phyloP scores from a whole-genome alignment of 495 filamentous ascomycete species.

The Bacidia rubella region DNA sequence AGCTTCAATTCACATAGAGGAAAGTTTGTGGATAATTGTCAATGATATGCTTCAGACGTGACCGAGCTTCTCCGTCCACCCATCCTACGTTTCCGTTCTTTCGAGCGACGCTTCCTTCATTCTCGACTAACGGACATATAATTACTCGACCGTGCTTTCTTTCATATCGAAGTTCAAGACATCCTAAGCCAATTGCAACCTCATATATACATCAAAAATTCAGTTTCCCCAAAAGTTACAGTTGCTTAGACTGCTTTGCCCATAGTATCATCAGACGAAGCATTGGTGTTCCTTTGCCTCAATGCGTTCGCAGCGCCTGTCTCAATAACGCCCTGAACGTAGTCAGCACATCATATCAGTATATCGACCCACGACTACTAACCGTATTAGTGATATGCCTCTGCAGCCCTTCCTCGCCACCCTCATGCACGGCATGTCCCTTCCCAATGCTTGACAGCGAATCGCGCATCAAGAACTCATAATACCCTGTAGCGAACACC shows the following conservation, averaged over 20 bases:
- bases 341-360: neutral
- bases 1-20: neutral
- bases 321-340: constrained; percentile 12
- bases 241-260: neutral
- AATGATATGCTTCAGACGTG: too few relatives aligned
- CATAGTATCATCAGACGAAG: neutral
- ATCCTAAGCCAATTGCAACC: neutral
- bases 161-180: too few relatives aligned
- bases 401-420: constrained; percentile 35
- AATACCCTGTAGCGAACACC: constrained; percentile 35
- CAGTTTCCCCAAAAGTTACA: neutral
- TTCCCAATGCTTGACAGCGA: constrained; percentile 32
- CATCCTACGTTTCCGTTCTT: too few relatives aligned
- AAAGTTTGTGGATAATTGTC: neutral
- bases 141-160: too few relatives aligned
- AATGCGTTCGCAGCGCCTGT: constrained; percentile 12
- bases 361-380: too few relatives aligned
- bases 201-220: too few relatives aligned
- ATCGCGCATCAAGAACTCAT: constrained; percentile 39
- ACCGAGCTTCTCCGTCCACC: too few relatives aligned
- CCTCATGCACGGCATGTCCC: constrained; percentile 34
- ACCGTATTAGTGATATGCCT: constrained; percentile 33
- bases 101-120: too few relatives aligned
- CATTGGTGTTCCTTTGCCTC: neutral
- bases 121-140: too few relatives aligned